Conservation (phyloP, 148 eudicot species). For the Rheum nobile region DNA sequence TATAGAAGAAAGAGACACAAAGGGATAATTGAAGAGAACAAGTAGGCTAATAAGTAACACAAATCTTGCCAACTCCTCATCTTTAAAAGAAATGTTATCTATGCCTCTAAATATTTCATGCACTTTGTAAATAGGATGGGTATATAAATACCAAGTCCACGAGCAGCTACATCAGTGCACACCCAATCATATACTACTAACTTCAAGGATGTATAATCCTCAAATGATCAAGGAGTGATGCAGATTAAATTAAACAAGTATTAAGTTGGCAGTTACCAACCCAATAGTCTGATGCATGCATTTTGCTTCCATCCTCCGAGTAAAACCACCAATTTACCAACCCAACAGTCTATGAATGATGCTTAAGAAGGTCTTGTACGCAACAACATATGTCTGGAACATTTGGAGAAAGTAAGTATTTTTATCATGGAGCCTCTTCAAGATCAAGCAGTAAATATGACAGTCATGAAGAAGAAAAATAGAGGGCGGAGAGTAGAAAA, state of each 20-base stretch:
- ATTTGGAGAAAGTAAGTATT: background rate
- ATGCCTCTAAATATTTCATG: background rate
- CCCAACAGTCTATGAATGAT: slow-evolving; percentile 85
- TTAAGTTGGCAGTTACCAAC: background rate
- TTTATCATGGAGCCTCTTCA: background rate
- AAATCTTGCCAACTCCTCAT: background rate
- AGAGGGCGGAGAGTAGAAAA: background rate
- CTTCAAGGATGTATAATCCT: background rate
- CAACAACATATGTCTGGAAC: slow-evolving; percentile 81
- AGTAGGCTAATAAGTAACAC: background rate
- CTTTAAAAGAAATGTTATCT: background rate
- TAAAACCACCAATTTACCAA: slow-evolving; percentile 82
- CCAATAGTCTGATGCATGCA: no score
- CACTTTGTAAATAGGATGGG: background rate
- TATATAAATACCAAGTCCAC: slow-evolving; percentile 65
- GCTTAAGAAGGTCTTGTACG: slow-evolving; percentile 66
- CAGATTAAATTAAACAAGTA: background rate
- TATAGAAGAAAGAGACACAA: background rate
- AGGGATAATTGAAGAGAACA: background rate
- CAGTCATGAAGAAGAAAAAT: background rate
- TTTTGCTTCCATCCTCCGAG: slow-evolving; percentile 69
- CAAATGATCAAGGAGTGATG: background rate
- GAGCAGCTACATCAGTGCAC: slow-evolving; percentile 97
- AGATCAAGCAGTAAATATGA: background rate
- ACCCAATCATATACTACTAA: background rate